These are phyloP conservation scores for Ambrosia trifida DNA, from an alignment of 129 eudicot genomes.

Conservation along the genomic window DNA sequence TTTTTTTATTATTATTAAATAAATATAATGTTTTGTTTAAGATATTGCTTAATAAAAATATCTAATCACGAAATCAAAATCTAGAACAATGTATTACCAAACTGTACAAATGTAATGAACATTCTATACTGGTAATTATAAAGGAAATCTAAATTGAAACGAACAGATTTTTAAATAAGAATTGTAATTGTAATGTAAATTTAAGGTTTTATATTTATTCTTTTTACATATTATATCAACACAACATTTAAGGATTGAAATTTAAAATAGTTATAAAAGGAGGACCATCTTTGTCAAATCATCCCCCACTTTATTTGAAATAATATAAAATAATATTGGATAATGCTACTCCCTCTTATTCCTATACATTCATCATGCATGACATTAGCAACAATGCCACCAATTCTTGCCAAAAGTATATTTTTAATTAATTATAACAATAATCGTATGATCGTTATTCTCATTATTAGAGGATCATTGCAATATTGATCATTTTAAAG, in stretches of 20 bases:
- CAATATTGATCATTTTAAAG: conserved; percentile 19
- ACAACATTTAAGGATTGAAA: conserved; percentile 2
- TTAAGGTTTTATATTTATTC: neutral
- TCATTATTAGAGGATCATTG: conserved; percentile 30
- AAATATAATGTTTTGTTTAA: conserved; percentile 5
- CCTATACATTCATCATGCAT: conserved; percentile 37
- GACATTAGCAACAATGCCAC: conserved; percentile 41
- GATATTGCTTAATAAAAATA: neutral
- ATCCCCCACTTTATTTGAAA: conserved; percentile 32
- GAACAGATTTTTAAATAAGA: neutral
- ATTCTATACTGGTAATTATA: neutral
- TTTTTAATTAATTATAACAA: neutral
- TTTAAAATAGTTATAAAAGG: conserved; percentile 1
- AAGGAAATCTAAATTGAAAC: neutral
- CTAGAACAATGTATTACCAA: conserved; percentile 11
- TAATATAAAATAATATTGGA: conserved; percentile 18
- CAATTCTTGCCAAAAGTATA: conserved; percentile 12
- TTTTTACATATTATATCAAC: neutral
- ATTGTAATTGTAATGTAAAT: neutral
- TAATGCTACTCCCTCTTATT: conserved; percentile 26
- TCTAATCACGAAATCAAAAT: neutral
- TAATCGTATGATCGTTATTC: conserved; percentile 31
- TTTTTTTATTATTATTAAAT: neutral
- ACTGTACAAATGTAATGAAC: neutral
- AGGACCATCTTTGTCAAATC: conserved; percentile 30